Conservation (phyloP, 2,329 filamentous ascomycete genomes). For the Huntiella abstrusa region DNA sequence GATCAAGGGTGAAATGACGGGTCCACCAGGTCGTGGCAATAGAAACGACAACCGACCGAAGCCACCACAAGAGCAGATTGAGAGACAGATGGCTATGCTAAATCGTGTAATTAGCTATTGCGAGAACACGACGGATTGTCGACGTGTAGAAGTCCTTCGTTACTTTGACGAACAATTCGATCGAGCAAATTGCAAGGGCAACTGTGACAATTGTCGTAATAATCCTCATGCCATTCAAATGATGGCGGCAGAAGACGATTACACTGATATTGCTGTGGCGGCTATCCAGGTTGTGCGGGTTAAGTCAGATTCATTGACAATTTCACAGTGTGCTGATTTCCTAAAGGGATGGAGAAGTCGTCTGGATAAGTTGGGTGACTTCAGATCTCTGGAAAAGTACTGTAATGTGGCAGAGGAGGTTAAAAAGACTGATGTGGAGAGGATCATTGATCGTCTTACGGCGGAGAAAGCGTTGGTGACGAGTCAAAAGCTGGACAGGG, state of each 20-base stretch:
- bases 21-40: background rate
- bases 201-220: conserved; percentile 80
- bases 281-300: conserved; percentile 48
- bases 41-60: background rate
- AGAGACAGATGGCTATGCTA: conserved; percentile 70
- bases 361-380: conserved; percentile 5
- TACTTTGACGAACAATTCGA: conserved; percentile 86
- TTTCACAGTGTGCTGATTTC: conserved; percentile 68
- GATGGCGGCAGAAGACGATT: conserved; percentile 55
- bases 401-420: conserved; percentile 52
- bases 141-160: conserved; percentile 69
- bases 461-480: conserved; percentile 57
- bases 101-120: conserved; percentile 72
- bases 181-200: conserved; percentile 47
- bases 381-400: conserved; percentile 20
- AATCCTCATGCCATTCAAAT: conserved; percentile 16
- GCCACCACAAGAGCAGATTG: conserved; percentile 51
- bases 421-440: conserved; percentile 59
- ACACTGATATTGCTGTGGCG: conserved; percentile 53
- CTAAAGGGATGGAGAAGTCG: conserved; percentile 37
- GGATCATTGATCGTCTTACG: conserved; percentile 61
- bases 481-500: conserved; percentile 39
- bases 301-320: conserved; percentile 42
- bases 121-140: conserved; percentile 74
- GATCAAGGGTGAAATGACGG: conserved; percentile 63